Evolutionary conservation across 2,329 filamentous ascomycete genomes (phyloP).

Genomic region (Waltergamsia citrina): DNA sequence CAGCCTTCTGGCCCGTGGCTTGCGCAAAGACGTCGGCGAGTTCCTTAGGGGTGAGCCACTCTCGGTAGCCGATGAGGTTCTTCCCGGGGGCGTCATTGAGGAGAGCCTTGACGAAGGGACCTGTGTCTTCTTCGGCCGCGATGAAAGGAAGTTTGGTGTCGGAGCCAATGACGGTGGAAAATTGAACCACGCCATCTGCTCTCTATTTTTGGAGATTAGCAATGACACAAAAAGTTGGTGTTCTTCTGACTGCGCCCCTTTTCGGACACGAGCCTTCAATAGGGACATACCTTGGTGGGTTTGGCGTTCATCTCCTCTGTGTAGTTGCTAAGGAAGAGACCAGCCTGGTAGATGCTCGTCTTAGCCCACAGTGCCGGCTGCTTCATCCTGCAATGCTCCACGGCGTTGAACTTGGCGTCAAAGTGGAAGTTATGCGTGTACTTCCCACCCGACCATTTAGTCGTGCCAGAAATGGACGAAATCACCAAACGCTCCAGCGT

Average conservation of each 20-base stretch:
- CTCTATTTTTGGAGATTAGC: no score
- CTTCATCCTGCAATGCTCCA: slow-evolving; percentile 28
- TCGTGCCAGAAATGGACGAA: slow-evolving; percentile 35
- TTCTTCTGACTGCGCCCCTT: no score
- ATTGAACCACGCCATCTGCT: slow-evolving; percentile 10
- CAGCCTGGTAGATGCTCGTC: neutral
- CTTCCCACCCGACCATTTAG: slow-evolving; percentile 28
- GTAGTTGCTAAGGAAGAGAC: neutral
- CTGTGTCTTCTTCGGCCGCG: slow-evolving; percentile 14
- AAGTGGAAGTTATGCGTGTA: slow-evolving; percentile 35
- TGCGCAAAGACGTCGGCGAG: slow-evolving; percentile 8
- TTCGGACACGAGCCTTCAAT: no score
- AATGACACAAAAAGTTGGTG: no score
- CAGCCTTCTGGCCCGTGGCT: slow-evolving; percentile 8
- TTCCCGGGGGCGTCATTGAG: neutral
- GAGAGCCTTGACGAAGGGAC: slow-evolving; percentile 3
- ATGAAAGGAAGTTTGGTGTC: slow-evolving; percentile 12
- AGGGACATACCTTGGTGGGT: no score
- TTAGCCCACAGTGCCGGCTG: slow-evolving; percentile 5
- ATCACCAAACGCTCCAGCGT: slow-evolving; percentile 29
- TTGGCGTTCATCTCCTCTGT: neutral
- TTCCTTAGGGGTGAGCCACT: slow-evolving; percentile 10
- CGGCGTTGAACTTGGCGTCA: neutral
- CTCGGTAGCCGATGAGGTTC: slow-evolving; percentile 4
- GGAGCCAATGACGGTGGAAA: slow-evolving; percentile 6